A percentile compares a stretch with the other conserved stretches of the same genome.
Evolutionary conservation across 768 basidiomycete species (phyloP).

Genomic region (Russula griseocarnosa): DNA sequence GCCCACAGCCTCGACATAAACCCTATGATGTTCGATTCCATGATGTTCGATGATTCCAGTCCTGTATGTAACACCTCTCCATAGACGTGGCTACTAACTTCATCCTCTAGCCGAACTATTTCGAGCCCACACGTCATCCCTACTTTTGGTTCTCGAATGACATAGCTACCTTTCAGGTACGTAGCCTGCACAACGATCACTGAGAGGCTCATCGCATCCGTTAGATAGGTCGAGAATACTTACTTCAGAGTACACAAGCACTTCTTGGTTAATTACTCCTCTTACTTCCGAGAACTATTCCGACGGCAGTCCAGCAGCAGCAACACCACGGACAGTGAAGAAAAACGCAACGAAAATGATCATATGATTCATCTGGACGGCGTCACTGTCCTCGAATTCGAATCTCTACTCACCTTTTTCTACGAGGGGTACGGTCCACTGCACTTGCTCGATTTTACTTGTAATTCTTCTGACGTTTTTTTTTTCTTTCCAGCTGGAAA

Average conservation of each 20-base stretch:
- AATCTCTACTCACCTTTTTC: conserved; percentile 7
- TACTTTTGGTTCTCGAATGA: conserved; percentile 1
- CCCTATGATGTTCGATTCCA: not conserved
- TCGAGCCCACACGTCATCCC: not conserved
- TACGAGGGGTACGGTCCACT: not conserved
- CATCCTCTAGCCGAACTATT: not conserved
- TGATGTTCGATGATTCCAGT: not conserved
- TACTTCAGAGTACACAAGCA: conserved; percentile 10
- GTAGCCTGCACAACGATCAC: not conserved
- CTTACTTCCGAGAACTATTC: not conserved
- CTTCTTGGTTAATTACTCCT: conserved; percentile 1
- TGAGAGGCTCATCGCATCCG: not conserved
- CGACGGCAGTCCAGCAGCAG: not conserved
- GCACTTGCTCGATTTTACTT: not conserved
- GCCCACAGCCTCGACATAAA: not conserved
- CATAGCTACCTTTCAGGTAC: not conserved
- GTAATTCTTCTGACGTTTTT: not conserved
- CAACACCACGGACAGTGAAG: not conserved
- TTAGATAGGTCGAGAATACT: not conserved
- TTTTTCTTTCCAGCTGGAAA: conserved; percentile 1
- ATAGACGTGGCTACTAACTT: not conserved
- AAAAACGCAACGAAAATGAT: not conserved
- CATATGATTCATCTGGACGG: not conserved
- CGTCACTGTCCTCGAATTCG: conserved; percentile 9
- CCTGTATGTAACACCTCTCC: conserved; percentile 7